These are phyloP conservation scores for Tilletia indica DNA, from an alignment of 1,284 basidiomycete genomes.

Conservation along the genomic window DNA sequence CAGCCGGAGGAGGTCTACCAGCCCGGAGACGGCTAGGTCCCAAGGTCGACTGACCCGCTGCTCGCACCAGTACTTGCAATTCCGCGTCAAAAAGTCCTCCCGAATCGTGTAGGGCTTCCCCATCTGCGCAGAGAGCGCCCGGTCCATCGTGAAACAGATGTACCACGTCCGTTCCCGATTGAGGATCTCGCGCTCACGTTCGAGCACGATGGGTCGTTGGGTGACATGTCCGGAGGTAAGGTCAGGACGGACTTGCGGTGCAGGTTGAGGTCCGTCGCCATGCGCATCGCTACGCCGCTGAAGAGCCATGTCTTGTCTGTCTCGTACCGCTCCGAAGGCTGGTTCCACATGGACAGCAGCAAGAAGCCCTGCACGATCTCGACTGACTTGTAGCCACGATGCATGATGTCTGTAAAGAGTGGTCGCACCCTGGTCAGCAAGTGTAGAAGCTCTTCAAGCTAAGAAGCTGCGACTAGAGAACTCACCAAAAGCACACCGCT, in stretches of 20 bases:
- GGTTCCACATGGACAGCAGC: constrained; percentile 56
- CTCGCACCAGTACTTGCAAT: constrained; percentile 68
- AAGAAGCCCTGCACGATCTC: constrained; percentile 63
- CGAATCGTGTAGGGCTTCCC: constrained; percentile 81
- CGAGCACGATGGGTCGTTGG: constrained; percentile 52
- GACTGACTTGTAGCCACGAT: constrained; percentile 83
- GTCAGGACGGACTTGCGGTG: constrained; percentile 77
- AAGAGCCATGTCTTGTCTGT: constrained; percentile 87
- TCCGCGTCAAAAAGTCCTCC: constrained; percentile 80
- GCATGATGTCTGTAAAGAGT: constrained; percentile 31
- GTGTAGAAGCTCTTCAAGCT: too few species aligned
- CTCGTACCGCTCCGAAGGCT: constrained; percentile 67
- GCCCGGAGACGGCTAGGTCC: constrained; percentile 49
- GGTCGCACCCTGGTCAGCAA: too few species aligned
- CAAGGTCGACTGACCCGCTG: constrained; percentile 47
- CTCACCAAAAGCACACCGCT: constrained; percentile 76
- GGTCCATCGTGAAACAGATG: constrained; percentile 82
- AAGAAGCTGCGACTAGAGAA: constrained; percentile 60
- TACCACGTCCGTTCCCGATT: constrained; percentile 94
- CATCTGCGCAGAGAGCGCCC: constrained; percentile 80
- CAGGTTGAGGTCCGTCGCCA: constrained; percentile 92
- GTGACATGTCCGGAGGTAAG: constrained; percentile 55
- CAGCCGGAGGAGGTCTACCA: constrained; percentile 44
- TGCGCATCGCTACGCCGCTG: constrained; percentile 64
- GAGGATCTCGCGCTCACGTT: constrained; percentile 79